These are phyloP conservation scores for Pseudonectria foliicola DNA, from an alignment of 2,329 filamentous ascomycete genomes.

Conservation along the genomic window DNA sequence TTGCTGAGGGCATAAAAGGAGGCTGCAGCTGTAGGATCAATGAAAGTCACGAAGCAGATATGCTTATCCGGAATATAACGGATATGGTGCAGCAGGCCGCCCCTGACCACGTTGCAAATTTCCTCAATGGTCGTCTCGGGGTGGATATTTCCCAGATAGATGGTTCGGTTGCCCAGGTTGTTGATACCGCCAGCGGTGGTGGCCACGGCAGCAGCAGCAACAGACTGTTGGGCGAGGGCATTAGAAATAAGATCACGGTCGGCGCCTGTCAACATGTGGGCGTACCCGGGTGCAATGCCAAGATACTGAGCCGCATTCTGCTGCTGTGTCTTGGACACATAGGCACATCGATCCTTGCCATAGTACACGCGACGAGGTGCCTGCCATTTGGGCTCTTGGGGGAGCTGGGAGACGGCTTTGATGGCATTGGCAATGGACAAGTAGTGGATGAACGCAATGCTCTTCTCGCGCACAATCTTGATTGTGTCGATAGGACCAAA, in stretches of 20 bases:
- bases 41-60: constrained; percentile 99
- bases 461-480: constrained; percentile 97
- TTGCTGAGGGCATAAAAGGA: constrained; percentile 98
- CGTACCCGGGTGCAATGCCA: constrained; percentile 92
- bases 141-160: constrained; percentile 97
- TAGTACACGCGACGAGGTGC: constrained; percentile 94
- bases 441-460: constrained; percentile 96
- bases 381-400: constrained; percentile 96
- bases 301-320: constrained; percentile 98
- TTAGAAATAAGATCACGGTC: constrained; percentile 96
- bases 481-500: constrained; percentile 96
- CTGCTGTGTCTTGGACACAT: constrained; percentile 98
- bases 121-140: constrained; percentile 98
- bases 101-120: constrained; percentile 97
- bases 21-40: constrained; percentile 93
- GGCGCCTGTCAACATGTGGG: constrained; percentile 90
- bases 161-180: constrained; percentile 94
- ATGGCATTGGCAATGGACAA: constrained; percentile 96
- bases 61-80: constrained; percentile 99
- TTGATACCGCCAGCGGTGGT: constrained; percentile 95
- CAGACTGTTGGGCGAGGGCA: constrained; percentile 92
- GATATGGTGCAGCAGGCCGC: constrained; percentile 92
- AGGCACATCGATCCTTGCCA: constrained; percentile 95
- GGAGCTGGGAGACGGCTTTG: constrained; percentile 94
- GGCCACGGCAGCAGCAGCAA: constrained; percentile 91